Percentiles rank a stretch among this genome's conserved stretches.
Conservation (phyloP, 495 filamentous ascomycete species). For the Podospora didyma region DNA sequence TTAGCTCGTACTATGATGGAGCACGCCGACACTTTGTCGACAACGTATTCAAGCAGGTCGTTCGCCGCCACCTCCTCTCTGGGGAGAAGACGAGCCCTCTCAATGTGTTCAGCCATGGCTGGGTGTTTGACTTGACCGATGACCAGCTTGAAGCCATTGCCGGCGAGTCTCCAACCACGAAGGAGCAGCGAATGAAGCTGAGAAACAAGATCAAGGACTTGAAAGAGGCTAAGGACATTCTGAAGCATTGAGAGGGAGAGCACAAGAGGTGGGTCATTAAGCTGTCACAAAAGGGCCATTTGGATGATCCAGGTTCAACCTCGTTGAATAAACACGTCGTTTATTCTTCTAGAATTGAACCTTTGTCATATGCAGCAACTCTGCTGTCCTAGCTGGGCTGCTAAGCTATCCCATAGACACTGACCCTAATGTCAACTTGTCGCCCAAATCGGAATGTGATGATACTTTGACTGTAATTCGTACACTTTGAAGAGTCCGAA, state of each 20-base stretch:
- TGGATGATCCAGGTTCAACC: too few relatives aligned
- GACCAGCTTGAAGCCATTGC: constrained; percentile 34
- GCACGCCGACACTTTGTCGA: constrained; percentile 56
- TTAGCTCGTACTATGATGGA: constrained; percentile 59
- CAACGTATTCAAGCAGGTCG: constrained; percentile 40
- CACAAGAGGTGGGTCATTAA: too few relatives aligned
- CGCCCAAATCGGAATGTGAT: too few relatives aligned
- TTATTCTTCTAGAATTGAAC: too few relatives aligned
- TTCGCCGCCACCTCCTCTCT: constrained; percentile 30
- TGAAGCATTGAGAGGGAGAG: constrained; percentile 11
- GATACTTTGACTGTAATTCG: too few relatives aligned
- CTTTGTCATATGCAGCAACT: too few relatives aligned
- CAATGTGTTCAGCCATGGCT: constrained; percentile 28
- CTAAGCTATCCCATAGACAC: too few relatives aligned
- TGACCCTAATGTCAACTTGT: too few relatives aligned
- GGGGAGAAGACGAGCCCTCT: constrained; percentile 30
- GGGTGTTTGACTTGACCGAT: constrained; percentile 25
- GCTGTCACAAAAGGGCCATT: too few relatives aligned
- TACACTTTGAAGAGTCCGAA: too few relatives aligned
- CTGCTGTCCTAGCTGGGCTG: too few relatives aligned
- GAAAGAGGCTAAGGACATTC: constrained; percentile 21
- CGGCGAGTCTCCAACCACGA: constrained; percentile 24
- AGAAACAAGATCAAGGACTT: constrained; percentile 24
- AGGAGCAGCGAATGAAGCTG: constrained; percentile 20
- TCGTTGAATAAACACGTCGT: too few relatives aligned